These are phyloP conservation scores for Picea abies DNA, from an alignment of 83 land plant genomes.

Conservation along the genomic window DNA sequence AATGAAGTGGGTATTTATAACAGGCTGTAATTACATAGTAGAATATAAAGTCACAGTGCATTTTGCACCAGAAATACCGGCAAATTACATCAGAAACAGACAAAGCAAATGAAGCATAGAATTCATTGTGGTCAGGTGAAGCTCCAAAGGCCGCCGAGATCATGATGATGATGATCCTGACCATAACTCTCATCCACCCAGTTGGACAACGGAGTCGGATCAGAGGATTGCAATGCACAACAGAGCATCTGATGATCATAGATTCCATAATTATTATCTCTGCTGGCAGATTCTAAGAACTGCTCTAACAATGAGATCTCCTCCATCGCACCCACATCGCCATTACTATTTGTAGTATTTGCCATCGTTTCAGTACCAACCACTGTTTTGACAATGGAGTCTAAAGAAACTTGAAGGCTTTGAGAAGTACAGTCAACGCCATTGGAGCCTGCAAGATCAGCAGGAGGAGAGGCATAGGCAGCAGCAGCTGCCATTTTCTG, in stretches of 20 bases:
- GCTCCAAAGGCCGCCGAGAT: constrained; percentile 1
- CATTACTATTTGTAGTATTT: too few relatives aligned
- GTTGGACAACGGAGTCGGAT: not conserved
- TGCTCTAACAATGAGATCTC: not conserved
- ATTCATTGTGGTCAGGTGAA: not conserved
- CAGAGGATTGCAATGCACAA: not conserved
- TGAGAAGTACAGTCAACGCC: not conserved
- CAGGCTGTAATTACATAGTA: too few relatives aligned
- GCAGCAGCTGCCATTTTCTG: not conserved
- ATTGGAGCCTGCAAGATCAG: too few relatives aligned
- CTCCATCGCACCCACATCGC: not conserved
- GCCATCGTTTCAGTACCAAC: too few relatives aligned
- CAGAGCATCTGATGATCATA: constrained; percentile 9
- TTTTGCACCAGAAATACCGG: not conserved
- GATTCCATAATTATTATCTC: too few relatives aligned
- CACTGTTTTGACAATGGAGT: too few relatives aligned
- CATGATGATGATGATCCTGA: not conserved
- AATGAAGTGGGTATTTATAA: not conserved
- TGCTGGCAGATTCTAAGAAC: not conserved
- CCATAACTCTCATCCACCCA: constrained; percentile 7
- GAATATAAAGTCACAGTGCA: too few relatives aligned
- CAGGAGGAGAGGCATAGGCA: too few relatives aligned
- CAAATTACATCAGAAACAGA: not conserved
- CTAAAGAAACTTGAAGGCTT: not conserved
- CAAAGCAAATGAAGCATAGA: too few relatives aligned